Evolutionary conservation across 495 filamentous ascomycete species (phyloP).

Genomic region (Astrothelium macrocarpum): DNA sequence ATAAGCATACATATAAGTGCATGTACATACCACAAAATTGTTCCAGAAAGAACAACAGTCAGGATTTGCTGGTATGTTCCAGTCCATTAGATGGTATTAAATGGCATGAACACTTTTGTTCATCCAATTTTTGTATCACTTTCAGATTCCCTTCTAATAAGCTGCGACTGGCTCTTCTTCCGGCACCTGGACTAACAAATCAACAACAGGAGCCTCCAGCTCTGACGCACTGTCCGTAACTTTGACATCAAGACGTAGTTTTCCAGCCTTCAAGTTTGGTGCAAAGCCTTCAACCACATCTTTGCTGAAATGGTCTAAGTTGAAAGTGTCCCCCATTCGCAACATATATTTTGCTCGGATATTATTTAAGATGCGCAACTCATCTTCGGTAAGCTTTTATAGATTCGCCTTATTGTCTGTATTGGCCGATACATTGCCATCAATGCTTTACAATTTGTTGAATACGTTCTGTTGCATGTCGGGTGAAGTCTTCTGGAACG

Average conservation of each 20-base stretch:
- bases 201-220: neutral
- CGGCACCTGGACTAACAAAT: neutral
- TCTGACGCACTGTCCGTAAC: neutral
- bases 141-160: neutral
- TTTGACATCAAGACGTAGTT: neutral
- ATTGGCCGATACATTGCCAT: no score
- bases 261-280: slow-evolving; percentile 27
- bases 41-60: neutral
- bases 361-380: slow-evolving; percentile 28
- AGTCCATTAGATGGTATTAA: no score
- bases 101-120: no score
- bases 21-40: neutral
- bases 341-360: slow-evolving; percentile 26
- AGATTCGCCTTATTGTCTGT: slow-evolving; percentile 2
- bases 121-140: neutral
- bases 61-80: neutral
- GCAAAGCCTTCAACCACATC: slow-evolving; percentile 32
- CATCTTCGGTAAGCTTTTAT: slow-evolving; percentile 19
- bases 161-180: neutral
- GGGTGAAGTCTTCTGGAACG: no score
- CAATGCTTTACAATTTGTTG: no score
- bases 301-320: slow-evolving; percentile 28
- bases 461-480: no score
- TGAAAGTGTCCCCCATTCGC: slow-evolving; percentile 25
- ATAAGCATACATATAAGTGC: neutral